Percentiles rank a stretch among this genome's conserved stretches.
Conservation (phyloP, 768 basidiomycete species). For the Kwoniella europaea region DNA sequence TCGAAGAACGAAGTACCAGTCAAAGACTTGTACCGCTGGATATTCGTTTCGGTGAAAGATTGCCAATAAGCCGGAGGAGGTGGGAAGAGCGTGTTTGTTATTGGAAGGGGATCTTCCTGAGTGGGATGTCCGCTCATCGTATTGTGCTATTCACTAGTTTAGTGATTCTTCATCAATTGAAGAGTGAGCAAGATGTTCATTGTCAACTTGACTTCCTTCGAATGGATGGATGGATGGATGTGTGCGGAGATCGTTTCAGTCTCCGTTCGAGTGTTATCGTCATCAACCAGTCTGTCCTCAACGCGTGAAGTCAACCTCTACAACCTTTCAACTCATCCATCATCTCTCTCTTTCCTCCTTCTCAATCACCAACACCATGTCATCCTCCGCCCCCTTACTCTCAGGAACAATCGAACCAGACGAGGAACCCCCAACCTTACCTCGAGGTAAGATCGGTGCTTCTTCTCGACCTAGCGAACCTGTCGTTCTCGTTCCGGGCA, state of each 20-base stretch:
- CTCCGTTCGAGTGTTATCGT: neutral
- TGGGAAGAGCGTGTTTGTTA: conserved; percentile 52
- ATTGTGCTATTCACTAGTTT: neutral
- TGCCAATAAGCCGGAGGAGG: conserved; percentile 48
- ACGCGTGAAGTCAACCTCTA: conserved; percentile 5
- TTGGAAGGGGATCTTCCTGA: conserved; percentile 21
- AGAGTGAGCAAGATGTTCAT: too few species aligned
- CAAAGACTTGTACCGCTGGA: conserved; percentile 27
- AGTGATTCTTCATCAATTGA: neutral
- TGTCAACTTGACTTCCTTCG: too few species aligned
- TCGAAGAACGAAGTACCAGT: conserved; percentile 15
- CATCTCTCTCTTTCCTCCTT: neutral
- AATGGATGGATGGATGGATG: neutral
- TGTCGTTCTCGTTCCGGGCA: conserved; percentile 43
- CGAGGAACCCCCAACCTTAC: conserved; percentile 60
- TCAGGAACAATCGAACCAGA: conserved; percentile 81
- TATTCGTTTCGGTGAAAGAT: conserved; percentile 31
- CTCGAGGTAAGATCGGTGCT: conserved; percentile 56
- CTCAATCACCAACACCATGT: conserved; percentile 25
- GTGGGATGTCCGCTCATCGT: conserved; percentile 12
- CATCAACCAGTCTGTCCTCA: neutral
- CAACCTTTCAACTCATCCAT: neutral
- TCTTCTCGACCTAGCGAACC: conserved; percentile 54
- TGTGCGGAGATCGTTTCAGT: neutral
- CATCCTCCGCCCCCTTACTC: conserved; percentile 65